phyloP scores from a whole-genome alignment of 208 protist genomes.

The Spironucleus salmonicida region DNA sequence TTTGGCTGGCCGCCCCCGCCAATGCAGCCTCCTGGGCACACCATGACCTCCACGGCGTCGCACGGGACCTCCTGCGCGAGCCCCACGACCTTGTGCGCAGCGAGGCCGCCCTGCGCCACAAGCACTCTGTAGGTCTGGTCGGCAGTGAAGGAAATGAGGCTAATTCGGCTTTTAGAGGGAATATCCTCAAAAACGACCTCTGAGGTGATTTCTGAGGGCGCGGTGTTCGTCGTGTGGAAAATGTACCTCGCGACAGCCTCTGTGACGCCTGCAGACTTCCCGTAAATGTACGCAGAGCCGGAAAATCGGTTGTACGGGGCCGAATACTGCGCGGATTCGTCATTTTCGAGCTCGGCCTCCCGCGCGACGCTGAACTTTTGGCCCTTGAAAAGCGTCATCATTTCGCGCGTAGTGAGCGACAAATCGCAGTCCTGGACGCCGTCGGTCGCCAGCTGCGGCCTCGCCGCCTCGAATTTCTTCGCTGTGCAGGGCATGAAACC shows the following conservation, averaged over 20 bases:
- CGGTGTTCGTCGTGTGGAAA: neutral
- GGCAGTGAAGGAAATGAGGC: slow-evolving; percentile 33
- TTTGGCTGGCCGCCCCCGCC: slow-evolving; percentile 46
- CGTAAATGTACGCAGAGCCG: slow-evolving; percentile 35
- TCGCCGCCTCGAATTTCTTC: slow-evolving; percentile 12
- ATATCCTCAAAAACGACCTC: no score
- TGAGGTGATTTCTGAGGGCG: neutral
- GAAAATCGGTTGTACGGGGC: slow-evolving; percentile 25
- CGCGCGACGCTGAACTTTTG: neutral
- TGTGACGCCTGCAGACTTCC: slow-evolving; percentile 34
- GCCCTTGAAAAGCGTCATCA: neutral
- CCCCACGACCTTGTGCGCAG: slow-evolving; percentile 26
- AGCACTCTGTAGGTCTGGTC: slow-evolving; percentile 28
- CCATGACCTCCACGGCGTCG: slow-evolving; percentile 48
- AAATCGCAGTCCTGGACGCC: slow-evolving; percentile 1
- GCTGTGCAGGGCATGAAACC: slow-evolving; percentile 35
- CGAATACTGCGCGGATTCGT: neutral
- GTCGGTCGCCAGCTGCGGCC: neutral
- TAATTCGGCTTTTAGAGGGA: neutral
- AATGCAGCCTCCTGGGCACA: slow-evolving; percentile 46
- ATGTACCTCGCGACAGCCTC: slow-evolving; percentile 36
- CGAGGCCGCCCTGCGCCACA: slow-evolving; percentile 35
- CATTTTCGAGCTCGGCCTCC: neutral
- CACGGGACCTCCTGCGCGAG: slow-evolving; percentile 10
- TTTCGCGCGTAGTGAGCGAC: slow-evolving; percentile 8